These are phyloP conservation scores for Cutaneotrichosporon sp. DNA, from an alignment of 1,284 basidiomycete genomes.

Conservation along the genomic window DNA sequence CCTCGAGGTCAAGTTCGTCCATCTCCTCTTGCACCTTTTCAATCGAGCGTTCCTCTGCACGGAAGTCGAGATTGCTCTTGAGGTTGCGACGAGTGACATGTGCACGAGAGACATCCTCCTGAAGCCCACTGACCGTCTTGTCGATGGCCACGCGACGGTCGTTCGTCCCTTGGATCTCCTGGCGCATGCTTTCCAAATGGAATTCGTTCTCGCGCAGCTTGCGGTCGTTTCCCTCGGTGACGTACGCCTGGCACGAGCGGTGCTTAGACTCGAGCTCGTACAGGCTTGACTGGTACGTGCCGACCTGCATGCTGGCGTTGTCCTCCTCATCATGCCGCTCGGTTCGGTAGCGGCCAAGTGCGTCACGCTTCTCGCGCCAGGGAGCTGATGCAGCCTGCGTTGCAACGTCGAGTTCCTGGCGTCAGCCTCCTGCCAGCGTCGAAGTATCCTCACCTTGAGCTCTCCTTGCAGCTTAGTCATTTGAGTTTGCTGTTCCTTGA, in stretches of 20 bases:
- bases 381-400: constrained; percentile 43
- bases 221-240: constrained; percentile 66
- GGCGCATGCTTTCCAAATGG: constrained; percentile 57
- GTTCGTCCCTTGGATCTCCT: constrained; percentile 56
- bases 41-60: constrained; percentile 69
- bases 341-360: constrained; percentile 34
- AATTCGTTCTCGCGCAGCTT: constrained; percentile 64
- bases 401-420: constrained; percentile 42
- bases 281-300: constrained; percentile 38
- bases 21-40: constrained; percentile 69
- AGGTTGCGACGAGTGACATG: constrained; percentile 70
- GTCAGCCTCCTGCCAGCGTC: background rate
- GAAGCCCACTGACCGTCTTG: constrained; percentile 55
- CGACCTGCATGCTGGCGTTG: constrained; percentile 37
- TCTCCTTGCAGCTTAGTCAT: constrained; percentile 49
- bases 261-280: constrained; percentile 44
- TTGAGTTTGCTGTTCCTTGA: constrained; percentile 65
- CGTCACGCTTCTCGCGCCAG: constrained; percentile 48
- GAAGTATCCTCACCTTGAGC: constrained; percentile 36
- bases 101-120: constrained; percentile 61
- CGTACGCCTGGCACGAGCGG: constrained; percentile 57
- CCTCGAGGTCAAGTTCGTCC: constrained; percentile 72
- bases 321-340: constrained; percentile 41
- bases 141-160: constrained; percentile 61
- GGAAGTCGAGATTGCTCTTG: constrained; percentile 79